Base-by-base conservation (phyloP, 495 filamentous ascomycete genomes). In the Achaetomiella virescens region DNA sequence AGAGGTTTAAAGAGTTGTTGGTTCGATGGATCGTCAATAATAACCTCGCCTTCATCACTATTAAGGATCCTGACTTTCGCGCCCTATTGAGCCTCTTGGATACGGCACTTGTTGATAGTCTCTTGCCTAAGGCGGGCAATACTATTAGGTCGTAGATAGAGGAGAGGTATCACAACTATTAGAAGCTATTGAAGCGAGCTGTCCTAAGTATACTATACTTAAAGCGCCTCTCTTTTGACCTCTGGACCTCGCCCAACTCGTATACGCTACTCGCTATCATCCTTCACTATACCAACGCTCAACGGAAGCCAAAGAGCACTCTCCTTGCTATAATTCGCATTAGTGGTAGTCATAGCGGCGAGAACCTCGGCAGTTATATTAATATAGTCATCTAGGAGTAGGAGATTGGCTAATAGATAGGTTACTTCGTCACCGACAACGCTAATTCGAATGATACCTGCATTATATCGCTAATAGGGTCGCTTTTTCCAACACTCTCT, bases 371-470 rank as follows among this genome's bases (percentile, higher is more conserved):
- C 5, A 25, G 5, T 1, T 29, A 36, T 11, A 49, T 49, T 2
- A 5, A 24, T 1, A 33, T 2, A 2, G 47, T 49, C 31, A 36
- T 49, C 9, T 1, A 33, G 5, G 33, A 49, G 29, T 49, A 37
- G 29, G 47, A 24, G 15, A 36, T 49, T 37, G 17, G 22, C 1
- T 18, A 12, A n/a, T 1, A 49, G 24, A 1, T 49, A 37, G 33
- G 47, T 4, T 49, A 37, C 31, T 49, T 49, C 21, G 18, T 37
- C 22, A 36, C 11, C 47, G 47, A 49, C 22, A 49, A 49, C 33
- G 20, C 12, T 2, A 22, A 18, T 15, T 37, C 33, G 18, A 49
- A 49, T 18, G 47, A 49, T 31, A 38, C 33, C 1, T 49, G 33
- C 22, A 38, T 38, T 18, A 25, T 18, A 2, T 18, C 47, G 15